A percentile compares a stretch with the other conserved stretches of the same genome.
phyloP scores from a whole-genome alignment of 2,329 filamentous ascomycete species.

The Ophiocordyceps camponoti-leonardi region DNA sequence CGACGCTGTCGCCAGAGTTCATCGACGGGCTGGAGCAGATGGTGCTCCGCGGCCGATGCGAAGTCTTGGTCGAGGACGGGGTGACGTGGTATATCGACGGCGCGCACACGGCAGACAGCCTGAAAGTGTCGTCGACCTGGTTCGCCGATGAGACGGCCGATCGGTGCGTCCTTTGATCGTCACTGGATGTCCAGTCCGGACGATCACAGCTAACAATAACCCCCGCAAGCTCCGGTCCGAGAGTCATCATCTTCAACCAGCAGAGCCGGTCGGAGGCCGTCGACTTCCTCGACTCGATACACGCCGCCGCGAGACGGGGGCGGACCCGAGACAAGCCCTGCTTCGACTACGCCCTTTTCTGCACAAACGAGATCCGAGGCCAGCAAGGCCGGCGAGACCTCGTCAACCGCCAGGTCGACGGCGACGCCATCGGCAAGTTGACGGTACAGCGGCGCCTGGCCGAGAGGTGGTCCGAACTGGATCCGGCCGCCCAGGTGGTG shows the following conservation, averaged over 20 bases:
- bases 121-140: constrained; percentile 68
- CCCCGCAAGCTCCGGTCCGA: constrained; percentile 16
- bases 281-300: constrained; percentile 32
- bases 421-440: constrained; percentile 31
- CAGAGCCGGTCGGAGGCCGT: constrained; percentile 38
- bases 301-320: constrained; percentile 15
- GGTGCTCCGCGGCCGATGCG: constrained; percentile 65
- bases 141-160: constrained; percentile 40
- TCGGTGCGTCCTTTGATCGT: constrained; percentile 8
- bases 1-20: constrained; percentile 43
- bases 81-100: constrained; percentile 83
- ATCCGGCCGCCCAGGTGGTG: constrained; percentile 25
- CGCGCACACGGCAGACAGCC: constrained; percentile 81
- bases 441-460: constrained; percentile 35
- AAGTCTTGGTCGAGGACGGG: constrained; percentile 32
- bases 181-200: background rate
- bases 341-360: constrained; percentile 68
- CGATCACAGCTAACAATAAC: background rate
- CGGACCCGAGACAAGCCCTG: constrained; percentile 8
- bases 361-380: constrained; percentile 51
- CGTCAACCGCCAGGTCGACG: constrained; percentile 36
- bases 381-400: constrained; percentile 35
- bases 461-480: constrained; percentile 29
- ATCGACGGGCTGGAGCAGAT: constrained; percentile 57
- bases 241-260: constrained; percentile 77